Evolutionary conservation across 495 filamentous ascomycete genomes (phyloP).

Genomic region (Xylaria flabelliformis): DNA sequence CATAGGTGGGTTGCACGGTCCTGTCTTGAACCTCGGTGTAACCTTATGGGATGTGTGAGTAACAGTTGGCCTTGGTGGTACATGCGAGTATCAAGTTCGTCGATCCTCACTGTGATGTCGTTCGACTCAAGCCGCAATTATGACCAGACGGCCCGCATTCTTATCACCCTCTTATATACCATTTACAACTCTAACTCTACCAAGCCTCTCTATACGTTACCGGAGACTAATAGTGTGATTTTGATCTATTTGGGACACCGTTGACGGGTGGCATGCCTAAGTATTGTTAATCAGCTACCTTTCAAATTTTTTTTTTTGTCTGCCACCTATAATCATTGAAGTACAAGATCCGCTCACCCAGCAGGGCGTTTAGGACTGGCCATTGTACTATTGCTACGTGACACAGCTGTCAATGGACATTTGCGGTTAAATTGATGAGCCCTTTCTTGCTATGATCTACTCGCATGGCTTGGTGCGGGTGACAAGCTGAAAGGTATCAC

Average conservation of each 20-base stretch:
- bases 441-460: neutral
- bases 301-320: neutral
- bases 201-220: neutral
- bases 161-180: neutral
- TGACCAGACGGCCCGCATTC: neutral
- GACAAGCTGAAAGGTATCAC: neutral
- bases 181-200: neutral
- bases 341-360: constrained; percentile 1
- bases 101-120: neutral
- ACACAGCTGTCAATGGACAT: neutral
- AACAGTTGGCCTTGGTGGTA: neutral
- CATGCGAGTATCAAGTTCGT: neutral
- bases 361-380: constrained; percentile 4
- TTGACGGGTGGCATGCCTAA: neutral
- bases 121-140: neutral
- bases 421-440: neutral
- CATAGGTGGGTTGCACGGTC: constrained; percentile 7
- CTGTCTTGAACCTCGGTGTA: constrained; percentile 1
- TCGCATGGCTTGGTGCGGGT: neutral
- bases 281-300: neutral
- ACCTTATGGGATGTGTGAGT: neutral
- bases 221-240: neutral
- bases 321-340: neutral
- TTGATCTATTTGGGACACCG: neutral
- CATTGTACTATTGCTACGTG: neutral